These are phyloP conservation scores for Claviceps sp. DNA, from an alignment of 2,329 filamentous ascomycete species.

Conservation along the genomic window DNA sequence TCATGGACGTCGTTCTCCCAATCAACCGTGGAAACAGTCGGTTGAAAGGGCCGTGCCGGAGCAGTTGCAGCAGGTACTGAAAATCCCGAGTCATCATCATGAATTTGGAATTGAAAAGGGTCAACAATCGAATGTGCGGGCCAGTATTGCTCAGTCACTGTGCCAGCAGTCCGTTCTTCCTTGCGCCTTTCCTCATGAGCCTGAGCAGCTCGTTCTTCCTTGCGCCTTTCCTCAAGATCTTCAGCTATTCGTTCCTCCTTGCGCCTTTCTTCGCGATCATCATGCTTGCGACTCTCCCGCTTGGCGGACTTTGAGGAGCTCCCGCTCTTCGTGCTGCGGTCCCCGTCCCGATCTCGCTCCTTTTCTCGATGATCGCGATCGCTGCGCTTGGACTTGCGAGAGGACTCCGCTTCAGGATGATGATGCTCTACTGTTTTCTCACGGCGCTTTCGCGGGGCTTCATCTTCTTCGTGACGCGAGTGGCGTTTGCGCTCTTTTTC, in stretches of 20 bases:
- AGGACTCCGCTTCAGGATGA: slow-evolving; percentile 11
- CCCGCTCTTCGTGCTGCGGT: slow-evolving; percentile 17
- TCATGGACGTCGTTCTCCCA: slow-evolving; percentile 37
- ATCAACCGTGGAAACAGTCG: slow-evolving; percentile 38
- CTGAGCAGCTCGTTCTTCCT: neutral
- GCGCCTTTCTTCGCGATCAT: slow-evolving; percentile 15
- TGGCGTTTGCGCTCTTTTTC: slow-evolving; percentile 17
- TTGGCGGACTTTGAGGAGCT: slow-evolving; percentile 11
- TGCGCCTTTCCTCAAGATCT: slow-evolving; percentile 10
- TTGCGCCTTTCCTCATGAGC: slow-evolving; percentile 9
- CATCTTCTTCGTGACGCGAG: slow-evolving; percentile 20
- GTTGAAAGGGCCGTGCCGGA: slow-evolving; percentile 29
- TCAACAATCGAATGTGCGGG: slow-evolving; percentile 23
- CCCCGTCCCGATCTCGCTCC: slow-evolving; percentile 15
- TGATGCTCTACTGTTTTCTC: slow-evolving; percentile 13
- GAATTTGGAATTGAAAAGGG: slow-evolving; percentile 46
- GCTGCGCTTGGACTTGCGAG: slow-evolving; percentile 11
- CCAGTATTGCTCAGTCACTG: slow-evolving; percentile 4
- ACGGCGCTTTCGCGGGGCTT: slow-evolving; percentile 16
- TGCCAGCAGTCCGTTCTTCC: slow-evolving; percentile 16
- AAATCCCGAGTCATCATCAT: slow-evolving; percentile 27
- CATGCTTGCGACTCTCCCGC: slow-evolving; percentile 12
- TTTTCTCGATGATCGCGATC: slow-evolving; percentile 14
- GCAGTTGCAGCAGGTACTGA: slow-evolving; percentile 1
- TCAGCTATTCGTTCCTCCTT: slow-evolving; percentile 8